phyloP scores from a whole-genome alignment of 805 yeast species.

The Candida yuanshanica region DNA sequence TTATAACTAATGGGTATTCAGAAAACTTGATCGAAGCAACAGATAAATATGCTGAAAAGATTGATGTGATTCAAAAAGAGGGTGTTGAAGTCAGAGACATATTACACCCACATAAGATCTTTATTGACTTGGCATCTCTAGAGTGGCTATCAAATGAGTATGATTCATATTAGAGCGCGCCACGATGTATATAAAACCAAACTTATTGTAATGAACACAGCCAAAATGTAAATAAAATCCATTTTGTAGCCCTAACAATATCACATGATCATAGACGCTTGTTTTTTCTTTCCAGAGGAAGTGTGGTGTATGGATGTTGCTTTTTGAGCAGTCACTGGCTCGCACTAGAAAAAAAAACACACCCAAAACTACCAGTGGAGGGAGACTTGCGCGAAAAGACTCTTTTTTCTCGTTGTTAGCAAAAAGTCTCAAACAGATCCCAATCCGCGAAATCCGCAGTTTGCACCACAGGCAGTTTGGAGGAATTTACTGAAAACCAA shows the following conservation, averaged over 20 bases:
- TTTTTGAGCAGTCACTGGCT: not conserved
- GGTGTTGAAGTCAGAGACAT: conserved; percentile 80
- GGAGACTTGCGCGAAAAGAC: not conserved
- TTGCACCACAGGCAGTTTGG: not conserved
- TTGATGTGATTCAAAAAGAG: conserved; percentile 67
- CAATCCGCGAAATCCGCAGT: not conserved
- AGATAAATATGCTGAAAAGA: conserved; percentile 42
- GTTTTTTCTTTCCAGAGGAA: not conserved
- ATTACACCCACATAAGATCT: conserved; percentile 70
- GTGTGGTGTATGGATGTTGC: not conserved
- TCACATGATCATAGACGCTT: not conserved
- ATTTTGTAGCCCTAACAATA: not conserved
- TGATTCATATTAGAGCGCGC: not conserved
- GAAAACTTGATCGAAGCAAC: conserved; percentile 58
- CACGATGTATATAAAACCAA: not conserved
- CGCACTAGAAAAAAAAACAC: too few relatives aligned
- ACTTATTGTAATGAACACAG: not conserved
- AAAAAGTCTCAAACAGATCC: not conserved
- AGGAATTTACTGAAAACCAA: not conserved
- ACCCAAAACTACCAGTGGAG: too few relatives aligned
- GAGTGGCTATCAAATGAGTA: conserved; percentile 42
- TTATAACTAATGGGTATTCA: conserved; percentile 57
- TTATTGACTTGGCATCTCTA: conserved; percentile 68
- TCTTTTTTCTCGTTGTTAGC: not conserved
- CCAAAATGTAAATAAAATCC: not conserved